phyloP scores from a whole-genome alignment of 306 rosid genomes.

The Rubus idaeus region DNA sequence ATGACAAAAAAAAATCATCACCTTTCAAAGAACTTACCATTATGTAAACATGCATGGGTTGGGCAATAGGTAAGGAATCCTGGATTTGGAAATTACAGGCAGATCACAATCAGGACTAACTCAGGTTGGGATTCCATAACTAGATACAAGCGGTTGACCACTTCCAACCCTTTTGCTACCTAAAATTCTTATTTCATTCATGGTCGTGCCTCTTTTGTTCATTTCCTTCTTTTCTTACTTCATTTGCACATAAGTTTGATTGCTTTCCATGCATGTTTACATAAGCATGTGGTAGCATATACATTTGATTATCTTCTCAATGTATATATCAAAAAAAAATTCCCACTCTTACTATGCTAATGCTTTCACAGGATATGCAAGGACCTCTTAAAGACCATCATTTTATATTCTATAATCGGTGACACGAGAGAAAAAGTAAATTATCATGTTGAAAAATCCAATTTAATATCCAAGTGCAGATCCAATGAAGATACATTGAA shows the following conservation, averaged over 20 bases:
- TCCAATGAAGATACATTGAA: not conserved
- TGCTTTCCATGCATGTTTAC: not conserved
- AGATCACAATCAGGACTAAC: not conserved
- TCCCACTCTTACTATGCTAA: not conserved
- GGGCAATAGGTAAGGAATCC: not conserved
- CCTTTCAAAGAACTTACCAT: not conserved
- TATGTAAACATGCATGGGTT: not conserved
- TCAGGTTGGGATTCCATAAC: constrained; percentile 1
- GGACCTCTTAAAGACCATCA: not conserved
- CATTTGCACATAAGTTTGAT: not conserved
- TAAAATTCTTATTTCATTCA: constrained; percentile 3
- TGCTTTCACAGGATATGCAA: not conserved
- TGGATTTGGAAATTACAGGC: not conserved
- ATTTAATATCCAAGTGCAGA: not conserved
- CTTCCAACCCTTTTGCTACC: not conserved
- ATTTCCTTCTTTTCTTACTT: not conserved
- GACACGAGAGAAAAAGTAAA: not conserved
- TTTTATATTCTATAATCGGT: not conserved
- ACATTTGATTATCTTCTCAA: not conserved
- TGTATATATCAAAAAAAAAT: not conserved
- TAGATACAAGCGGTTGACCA: not conserved
- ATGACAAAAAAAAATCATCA: no score
- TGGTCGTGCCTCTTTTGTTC: not conserved
- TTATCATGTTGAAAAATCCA: not conserved
- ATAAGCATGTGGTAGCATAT: not conserved